Evolutionary conservation across 1,284 basidiomycete species (phyloP).

Genomic region (Rhodotorula glutinis): DNA sequence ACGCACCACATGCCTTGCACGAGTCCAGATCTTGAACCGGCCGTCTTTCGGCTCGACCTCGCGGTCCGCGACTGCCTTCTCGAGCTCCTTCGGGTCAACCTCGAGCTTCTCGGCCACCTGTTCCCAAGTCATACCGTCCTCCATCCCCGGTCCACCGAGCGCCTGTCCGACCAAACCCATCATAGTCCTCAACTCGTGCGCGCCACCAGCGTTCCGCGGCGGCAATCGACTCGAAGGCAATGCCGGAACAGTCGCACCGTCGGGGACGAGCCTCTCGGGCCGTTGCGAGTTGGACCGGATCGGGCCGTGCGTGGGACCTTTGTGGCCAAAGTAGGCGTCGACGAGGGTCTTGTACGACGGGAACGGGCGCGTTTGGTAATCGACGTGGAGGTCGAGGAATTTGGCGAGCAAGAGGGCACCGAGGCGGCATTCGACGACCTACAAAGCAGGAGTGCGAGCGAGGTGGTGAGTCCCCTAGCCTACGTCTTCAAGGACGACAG

Average conservation of each 20-base stretch:
- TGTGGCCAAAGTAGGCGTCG: slow-evolving; percentile 27
- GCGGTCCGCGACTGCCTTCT: slow-evolving; percentile 32
- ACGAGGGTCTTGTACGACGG: slow-evolving; percentile 32
- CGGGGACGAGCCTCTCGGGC: slow-evolving; percentile 23
- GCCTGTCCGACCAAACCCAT: slow-evolving; percentile 34
- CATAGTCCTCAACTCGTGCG: slow-evolving; percentile 35
- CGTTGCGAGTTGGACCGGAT: slow-evolving; percentile 20
- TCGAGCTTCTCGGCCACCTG: slow-evolving; percentile 36
- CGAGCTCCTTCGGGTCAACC: slow-evolving; percentile 16
- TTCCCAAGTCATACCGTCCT: slow-evolving; percentile 39
- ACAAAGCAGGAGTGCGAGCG: not conserved
- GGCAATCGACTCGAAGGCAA: slow-evolving; percentile 26
- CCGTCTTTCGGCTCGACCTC: slow-evolving; percentile 42
- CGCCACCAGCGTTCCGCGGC: slow-evolving; percentile 22
- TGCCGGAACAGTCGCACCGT: slow-evolving; percentile 27
- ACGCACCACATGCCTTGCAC: slow-evolving; percentile 42
- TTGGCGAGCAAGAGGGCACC: slow-evolving; percentile 67
- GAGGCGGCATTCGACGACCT: slow-evolving; percentile 72
- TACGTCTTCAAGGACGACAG: not conserved
- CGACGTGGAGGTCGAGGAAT: slow-evolving; percentile 32
- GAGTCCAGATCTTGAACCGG: slow-evolving; percentile 38
- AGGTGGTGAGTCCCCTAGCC: too few species aligned
- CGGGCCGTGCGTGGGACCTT: slow-evolving; percentile 27
- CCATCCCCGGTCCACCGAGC: slow-evolving; percentile 35
- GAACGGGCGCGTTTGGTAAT: slow-evolving; percentile 8